These are phyloP conservation scores for Boletus speciosus DNA, from an alignment of 768 basidiomycete genomes.

Conservation along the genomic window DNA sequence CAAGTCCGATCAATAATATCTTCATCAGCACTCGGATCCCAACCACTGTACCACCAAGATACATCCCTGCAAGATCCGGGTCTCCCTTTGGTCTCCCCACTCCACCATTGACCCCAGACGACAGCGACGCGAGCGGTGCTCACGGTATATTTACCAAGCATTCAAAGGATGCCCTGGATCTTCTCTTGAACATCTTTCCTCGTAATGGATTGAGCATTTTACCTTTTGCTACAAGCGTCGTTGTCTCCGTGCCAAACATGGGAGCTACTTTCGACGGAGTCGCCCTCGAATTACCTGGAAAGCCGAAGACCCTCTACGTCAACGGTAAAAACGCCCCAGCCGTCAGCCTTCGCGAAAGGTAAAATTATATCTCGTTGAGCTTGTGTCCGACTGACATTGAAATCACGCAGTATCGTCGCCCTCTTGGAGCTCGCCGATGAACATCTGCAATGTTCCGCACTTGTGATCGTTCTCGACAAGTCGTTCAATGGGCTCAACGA, in stretches of 20 bases:
- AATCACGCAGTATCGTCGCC: conserved; percentile 65
- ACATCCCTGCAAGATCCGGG: conserved; percentile 39
- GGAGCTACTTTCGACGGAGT: conserved; percentile 73
- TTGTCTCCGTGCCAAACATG: conserved; percentile 65
- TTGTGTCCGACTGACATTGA: conserved; percentile 1
- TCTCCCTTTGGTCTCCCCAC: conserved; percentile 51
- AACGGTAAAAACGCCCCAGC: conserved; percentile 79
- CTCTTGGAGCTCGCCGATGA: conserved; percentile 87
- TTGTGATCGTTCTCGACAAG: conserved; percentile 79
- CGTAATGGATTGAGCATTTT: conserved; percentile 62
- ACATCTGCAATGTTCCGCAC: conserved; percentile 68
- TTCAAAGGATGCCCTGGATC: conserved; percentile 65
- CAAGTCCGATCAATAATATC: conserved; percentile 18
- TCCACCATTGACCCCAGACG: conserved; percentile 78
- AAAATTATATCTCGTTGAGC: conserved; percentile 12
- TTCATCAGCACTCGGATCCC: conserved; percentile 21
- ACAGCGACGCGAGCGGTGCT: conserved; percentile 43
- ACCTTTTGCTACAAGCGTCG: conserved; percentile 71
- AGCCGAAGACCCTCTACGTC: conserved; percentile 76
- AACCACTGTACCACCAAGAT: conserved; percentile 37
- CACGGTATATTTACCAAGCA: conserved; percentile 44
- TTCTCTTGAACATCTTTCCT: conserved; percentile 78
- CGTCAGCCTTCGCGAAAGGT: conserved; percentile 84
- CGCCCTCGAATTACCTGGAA: conserved; percentile 68
- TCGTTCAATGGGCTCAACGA: conserved; percentile 66